A percentile compares a stretch with the other conserved stretches of the same genome.
These are phyloP conservation scores for Streptanthus diversifolius DNA, from an alignment of 345 rosid species.

Conservation along the genomic window DNA sequence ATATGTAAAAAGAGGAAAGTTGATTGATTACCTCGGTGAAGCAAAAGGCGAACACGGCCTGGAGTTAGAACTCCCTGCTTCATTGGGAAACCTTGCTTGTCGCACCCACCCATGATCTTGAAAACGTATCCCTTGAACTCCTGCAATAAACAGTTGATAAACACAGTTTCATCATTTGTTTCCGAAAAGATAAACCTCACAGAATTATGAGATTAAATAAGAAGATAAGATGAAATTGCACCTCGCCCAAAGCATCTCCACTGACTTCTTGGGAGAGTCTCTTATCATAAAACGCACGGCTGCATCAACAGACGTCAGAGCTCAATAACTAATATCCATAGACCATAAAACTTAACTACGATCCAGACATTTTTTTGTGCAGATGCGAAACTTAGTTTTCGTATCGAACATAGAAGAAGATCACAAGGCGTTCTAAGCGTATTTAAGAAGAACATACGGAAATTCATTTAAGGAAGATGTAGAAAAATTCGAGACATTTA, in stretches of 20 bases:
- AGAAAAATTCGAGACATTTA: neutral
- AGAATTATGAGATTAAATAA: neutral
- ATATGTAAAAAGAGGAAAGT: neutral
- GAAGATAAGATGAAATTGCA: neutral
- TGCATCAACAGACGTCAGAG: conserved; percentile 16
- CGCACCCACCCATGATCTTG: conserved; percentile 93
- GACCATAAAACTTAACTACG: neutral
- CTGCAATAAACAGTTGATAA: conserved; percentile 31
- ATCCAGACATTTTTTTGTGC: neutral
- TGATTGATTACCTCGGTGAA: conserved; percentile 46
- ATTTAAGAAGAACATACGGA: neutral
- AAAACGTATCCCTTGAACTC: conserved; percentile 83
- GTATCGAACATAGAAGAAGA: neutral
- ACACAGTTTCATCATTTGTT: neutral
- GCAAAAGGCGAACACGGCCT: conserved; percentile 81
- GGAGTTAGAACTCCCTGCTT: conserved; percentile 86
- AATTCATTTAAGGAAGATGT: neutral
- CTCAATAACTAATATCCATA: neutral
- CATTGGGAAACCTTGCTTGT: conserved; percentile 91
- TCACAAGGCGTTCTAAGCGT: neutral
- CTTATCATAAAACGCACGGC: conserved; percentile 65
- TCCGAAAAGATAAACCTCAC: neutral
- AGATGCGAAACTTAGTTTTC: too few relatives aligned
- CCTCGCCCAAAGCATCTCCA: conserved; percentile 82
- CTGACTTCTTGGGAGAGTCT: conserved; percentile 79